phyloP scores from a whole-genome alignment of 805 yeast genomes.

The Starmerella vaccinii region DNA sequence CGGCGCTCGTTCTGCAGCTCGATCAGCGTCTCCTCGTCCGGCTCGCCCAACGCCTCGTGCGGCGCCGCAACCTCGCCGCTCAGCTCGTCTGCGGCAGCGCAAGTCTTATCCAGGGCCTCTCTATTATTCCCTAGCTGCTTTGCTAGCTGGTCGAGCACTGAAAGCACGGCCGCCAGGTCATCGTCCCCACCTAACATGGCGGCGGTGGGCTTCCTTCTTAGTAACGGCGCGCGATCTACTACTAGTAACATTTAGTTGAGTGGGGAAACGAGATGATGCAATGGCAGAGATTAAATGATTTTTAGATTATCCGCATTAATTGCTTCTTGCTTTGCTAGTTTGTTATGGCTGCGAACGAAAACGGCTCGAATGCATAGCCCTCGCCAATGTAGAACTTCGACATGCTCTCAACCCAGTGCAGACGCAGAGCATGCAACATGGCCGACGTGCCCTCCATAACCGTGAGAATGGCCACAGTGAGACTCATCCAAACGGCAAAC shows the following conservation, averaged over 20 bases:
- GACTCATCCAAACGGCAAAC: conserved; percentile 89
- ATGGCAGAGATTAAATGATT: no score
- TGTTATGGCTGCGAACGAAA: conserved; percentile 40
- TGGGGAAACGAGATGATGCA: neutral
- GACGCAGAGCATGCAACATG: conserved; percentile 94
- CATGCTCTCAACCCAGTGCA: conserved; percentile 99
- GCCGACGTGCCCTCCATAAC: conserved; percentile 99
- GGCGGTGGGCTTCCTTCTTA: neutral
- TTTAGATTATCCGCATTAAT: neutral
- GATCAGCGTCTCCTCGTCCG: conserved; percentile 2
- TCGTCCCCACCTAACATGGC: conserved; percentile 22
- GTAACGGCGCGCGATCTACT: neutral
- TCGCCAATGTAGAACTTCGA: conserved; percentile 96
- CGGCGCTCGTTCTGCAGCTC: conserved; percentile 9
- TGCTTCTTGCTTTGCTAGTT: neutral
- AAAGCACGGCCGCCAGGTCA: conserved; percentile 27
- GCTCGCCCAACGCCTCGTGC: conserved; percentile 15
- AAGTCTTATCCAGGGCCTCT: conserved; percentile 19
- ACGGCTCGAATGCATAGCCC: conserved; percentile 86
- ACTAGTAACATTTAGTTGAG: neutral
- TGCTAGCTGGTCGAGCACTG: conserved; percentile 24
- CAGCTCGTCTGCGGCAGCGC: conserved; percentile 20
- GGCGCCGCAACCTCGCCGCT: conserved; percentile 17
- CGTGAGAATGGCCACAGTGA: conserved; percentile 84
- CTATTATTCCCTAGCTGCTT: conserved; percentile 22